Percentiles rank a stretch among this genome's conserved stretches.
Evolutionary conservation across 164 flowering plant genomes (phyloP).

Genomic region (Chimonanthus salicifolius): DNA sequence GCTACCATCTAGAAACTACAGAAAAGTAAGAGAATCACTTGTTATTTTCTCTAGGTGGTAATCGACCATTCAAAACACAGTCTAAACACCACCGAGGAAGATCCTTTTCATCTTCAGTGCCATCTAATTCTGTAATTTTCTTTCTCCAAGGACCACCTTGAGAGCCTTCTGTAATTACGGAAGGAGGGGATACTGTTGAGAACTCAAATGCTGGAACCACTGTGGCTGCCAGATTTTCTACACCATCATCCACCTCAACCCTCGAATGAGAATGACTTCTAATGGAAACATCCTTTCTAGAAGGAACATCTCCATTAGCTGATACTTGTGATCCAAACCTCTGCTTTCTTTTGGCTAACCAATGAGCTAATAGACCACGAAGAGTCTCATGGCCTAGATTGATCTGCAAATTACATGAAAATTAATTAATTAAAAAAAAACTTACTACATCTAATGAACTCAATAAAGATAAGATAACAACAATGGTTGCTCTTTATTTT

Average conservation of each 20-base stretch:
- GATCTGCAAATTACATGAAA: slow-evolving; percentile 45
- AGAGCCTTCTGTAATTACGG: slow-evolving; percentile 95
- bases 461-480: background rate
- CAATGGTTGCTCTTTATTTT: background rate
- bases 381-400: slow-evolving; percentile 96
- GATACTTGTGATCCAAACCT: slow-evolving; percentile 57
- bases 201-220: slow-evolving; percentile 92
- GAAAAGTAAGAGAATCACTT: slow-evolving; percentile 45
- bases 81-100: slow-evolving; percentile 97
- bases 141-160: slow-evolving; percentile 98
- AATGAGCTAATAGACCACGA: slow-evolving; percentile 79
- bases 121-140: slow-evolving; percentile 84
- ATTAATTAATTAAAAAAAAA: background rate
- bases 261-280: slow-evolving; percentile 58
- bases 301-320: slow-evolving; percentile 61
- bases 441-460: background rate
- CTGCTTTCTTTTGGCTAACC: slow-evolving; percentile 72
- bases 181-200: slow-evolving; percentile 75
- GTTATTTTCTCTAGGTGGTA: slow-evolving; percentile 89
- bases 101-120: slow-evolving; percentile 94
- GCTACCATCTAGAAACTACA: background rate
- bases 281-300: slow-evolving; percentile 51
- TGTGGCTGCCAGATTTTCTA: slow-evolving; percentile 55
- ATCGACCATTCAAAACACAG: slow-evolving; percentile 75
- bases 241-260: slow-evolving; percentile 62